phyloP scores from a whole-genome alignment of 768 basidiomycete genomes.

The Tulasnella sp. region DNA sequence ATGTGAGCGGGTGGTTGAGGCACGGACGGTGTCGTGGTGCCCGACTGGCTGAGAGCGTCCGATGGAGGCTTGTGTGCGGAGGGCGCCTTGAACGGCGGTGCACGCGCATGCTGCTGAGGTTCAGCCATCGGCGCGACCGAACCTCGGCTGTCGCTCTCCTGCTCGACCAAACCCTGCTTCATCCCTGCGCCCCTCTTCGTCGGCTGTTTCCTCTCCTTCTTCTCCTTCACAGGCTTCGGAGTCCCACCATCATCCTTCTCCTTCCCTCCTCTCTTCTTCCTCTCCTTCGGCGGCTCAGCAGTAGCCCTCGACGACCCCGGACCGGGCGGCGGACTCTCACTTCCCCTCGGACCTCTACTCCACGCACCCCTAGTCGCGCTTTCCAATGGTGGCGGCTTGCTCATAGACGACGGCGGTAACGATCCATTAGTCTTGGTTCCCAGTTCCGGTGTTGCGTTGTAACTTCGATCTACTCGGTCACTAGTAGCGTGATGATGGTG shows the following conservation, averaged over 20 bases:
- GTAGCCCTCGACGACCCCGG: slow-evolving; percentile 7
- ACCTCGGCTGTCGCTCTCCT: slow-evolving; percentile 26
- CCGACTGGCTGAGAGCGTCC: neutral
- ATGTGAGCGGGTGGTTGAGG: slow-evolving; percentile 48
- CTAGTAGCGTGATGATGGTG: neutral
- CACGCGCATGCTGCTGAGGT: neutral
- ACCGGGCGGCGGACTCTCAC: slow-evolving; percentile 12
- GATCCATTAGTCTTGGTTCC: slow-evolving; percentile 3
- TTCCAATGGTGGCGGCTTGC: slow-evolving; percentile 8
- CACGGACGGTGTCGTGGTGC: slow-evolving; percentile 19
- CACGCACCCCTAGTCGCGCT: neutral
- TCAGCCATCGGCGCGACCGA: neutral
- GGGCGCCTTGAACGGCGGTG: slow-evolving; percentile 2
- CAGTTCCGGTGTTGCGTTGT: slow-evolving; percentile 1
- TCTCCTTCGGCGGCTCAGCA: slow-evolving; percentile 17
- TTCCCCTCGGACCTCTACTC: neutral
- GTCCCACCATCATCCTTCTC: slow-evolving; percentile 18
- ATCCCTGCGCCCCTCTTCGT: slow-evolving; percentile 15
- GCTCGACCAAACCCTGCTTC: slow-evolving; percentile 19
- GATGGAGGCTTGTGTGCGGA: slow-evolving; percentile 42
- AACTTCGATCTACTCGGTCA: neutral
- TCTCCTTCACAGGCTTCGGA: slow-evolving; percentile 16
- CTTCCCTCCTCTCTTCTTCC: slow-evolving; percentile 9
- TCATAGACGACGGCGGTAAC: neutral
- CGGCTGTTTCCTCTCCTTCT: slow-evolving; percentile 20